phyloP scores from a whole-genome alignment of 768 basidiomycete genomes.

The Leccinum sublutescens region DNA sequence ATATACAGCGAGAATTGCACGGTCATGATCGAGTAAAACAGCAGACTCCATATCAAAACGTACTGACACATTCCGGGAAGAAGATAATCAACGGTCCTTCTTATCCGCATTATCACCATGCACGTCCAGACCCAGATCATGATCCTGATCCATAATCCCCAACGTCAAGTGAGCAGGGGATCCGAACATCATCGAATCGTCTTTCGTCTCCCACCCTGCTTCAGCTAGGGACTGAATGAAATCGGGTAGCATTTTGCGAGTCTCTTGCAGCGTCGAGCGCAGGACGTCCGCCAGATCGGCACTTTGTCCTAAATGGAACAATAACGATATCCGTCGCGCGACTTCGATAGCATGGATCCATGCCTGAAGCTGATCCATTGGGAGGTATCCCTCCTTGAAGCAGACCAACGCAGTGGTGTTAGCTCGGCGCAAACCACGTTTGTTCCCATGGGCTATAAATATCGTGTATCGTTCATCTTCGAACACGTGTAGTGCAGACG shows the following conservation, averaged over 20 bases:
- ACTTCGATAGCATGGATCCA: conserved; percentile 41
- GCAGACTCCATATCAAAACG: no score
- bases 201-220: conserved; percentile 40
- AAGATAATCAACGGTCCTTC: conserved; percentile 18
- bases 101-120: conserved; percentile 10
- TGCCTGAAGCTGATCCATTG: conserved; percentile 52
- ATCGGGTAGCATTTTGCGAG: conserved; percentile 12
- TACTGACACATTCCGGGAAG: background rate
- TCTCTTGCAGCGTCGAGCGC: conserved; percentile 10
- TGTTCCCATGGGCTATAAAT: conserved; percentile 38
- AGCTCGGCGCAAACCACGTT: background rate
- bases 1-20: no score
- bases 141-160: background rate
- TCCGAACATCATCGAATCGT: conserved; percentile 33
- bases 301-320: background rate
- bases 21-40: no score
- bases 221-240: conserved; percentile 19
- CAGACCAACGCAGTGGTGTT: conserved; percentile 38
- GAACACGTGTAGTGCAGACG: conserved; percentile 40
- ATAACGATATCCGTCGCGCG: conserved; percentile 4
- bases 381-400: conserved; percentile 49
- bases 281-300: conserved; percentile 9
- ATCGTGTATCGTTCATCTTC: conserved; percentile 49
- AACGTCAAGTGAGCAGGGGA: conserved; percentile 25
- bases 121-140: background rate